Percentiles rank a stretch among this genome's conserved stretches.
Conservation (phyloP, 1,284 basidiomycete genomes). For the Ganoderma sp. region DNA sequence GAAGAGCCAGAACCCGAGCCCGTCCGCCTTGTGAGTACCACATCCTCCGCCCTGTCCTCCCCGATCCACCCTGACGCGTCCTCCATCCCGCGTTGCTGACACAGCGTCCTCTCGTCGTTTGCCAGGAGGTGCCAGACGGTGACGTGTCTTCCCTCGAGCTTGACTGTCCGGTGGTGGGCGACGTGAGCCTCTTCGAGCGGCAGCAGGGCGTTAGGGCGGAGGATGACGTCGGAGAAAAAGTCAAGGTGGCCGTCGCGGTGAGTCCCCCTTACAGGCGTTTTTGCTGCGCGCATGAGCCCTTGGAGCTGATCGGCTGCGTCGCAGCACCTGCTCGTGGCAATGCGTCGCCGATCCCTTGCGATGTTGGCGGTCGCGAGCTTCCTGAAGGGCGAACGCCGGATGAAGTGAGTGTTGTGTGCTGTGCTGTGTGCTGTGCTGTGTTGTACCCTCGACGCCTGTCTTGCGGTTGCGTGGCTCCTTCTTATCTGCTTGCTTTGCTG, state of each 20-base stretch:
- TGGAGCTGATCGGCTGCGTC: background rate
- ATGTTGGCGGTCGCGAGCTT: background rate
- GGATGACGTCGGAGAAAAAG: background rate
- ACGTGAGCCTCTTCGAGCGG: background rate
- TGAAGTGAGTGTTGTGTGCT: constrained; percentile 5
- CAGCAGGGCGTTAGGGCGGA: background rate
- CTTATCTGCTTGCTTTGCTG: background rate
- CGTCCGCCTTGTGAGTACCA: background rate
- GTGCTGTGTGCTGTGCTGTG: background rate
- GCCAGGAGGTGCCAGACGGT: background rate
- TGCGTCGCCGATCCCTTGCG: background rate
- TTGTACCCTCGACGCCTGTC: background rate
- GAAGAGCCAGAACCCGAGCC: constrained; percentile 7
- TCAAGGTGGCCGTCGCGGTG: constrained; percentile 2
- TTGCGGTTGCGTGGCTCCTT: background rate
- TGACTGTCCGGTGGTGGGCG: background rate
- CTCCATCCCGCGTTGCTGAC: background rate
- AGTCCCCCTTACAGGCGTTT: background rate
- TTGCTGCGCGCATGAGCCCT: background rate
- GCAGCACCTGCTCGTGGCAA: constrained; percentile 8
- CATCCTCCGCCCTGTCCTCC: background rate
- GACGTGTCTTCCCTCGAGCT: constrained; percentile 6
- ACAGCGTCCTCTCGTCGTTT: constrained; percentile 5
- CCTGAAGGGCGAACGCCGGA: constrained; percentile 3
- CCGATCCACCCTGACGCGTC: background rate